Evolutionary conservation across 495 filamentous ascomycete genomes (phyloP), one percentile per base, ranked within the genome.

Genomic region (Aspergillus steynii): DNA sequence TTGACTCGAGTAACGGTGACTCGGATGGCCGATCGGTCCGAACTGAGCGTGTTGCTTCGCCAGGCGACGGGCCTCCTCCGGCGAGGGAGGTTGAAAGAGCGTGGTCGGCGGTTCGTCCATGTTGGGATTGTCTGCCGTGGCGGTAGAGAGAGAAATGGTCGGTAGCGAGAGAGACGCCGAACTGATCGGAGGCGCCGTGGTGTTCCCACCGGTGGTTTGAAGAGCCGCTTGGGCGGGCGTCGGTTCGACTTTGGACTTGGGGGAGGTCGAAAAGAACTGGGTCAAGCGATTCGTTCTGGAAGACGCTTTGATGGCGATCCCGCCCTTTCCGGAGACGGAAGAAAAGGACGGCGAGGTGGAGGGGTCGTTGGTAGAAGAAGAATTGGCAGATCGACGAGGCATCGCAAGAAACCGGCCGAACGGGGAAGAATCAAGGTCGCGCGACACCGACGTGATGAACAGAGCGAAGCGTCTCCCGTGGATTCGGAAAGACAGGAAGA

Each of bases 121-220:
- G 66, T 83, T 86, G 60, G 83, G 84, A 66, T 91, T 92, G 59
- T 92, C 92, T 42, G 86, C 90, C 12, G 86, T 90, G 58, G 93
- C 92, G 9, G 92, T 92, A 5, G 94, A 97, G 37, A 98, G 83
- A 29, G 90, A 96, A 62, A 99, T 99, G 51, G 90, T 93, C 37
- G 95, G 95, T 68, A 98, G 77, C 49, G 92, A 92, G 63, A 94
- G 74, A 67, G 86, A 86, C 32, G 91, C 78, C 46, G 87, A 85
- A 57, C 85, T 88, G 65, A 91, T 88, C 55, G 85, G 80, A 46
- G 88, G 83, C 52, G 86, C 82, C 37, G 86, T 77, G 25, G 63
- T 66, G 42, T 79, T 72, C 56, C 80, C 77, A 67, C 82, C 79
- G 37, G 84, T 80, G 66, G 83, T 82, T 66, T 88, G 84, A 3